Percentiles rank a stretch among this genome's conserved stretches.
Conservation (phyloP, 805 yeast species). For the Candida pseudoglaebosa region DNA sequence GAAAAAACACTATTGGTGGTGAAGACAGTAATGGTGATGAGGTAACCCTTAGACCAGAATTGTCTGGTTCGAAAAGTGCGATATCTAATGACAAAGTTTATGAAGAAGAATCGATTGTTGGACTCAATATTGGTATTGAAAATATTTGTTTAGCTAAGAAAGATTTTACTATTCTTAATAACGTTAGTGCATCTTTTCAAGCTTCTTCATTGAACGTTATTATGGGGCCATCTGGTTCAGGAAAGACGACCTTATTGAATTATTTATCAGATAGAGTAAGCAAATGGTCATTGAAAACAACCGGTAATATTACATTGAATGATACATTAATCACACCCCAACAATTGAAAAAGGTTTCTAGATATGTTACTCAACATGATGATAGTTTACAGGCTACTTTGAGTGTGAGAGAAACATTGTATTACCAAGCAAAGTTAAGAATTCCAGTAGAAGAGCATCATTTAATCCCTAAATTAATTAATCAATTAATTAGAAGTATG, state of each 20-base stretch:
- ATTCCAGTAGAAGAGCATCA: slow-evolving; percentile 40
- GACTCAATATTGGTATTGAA: slow-evolving; percentile 4
- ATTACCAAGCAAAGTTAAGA: slow-evolving; percentile 67
- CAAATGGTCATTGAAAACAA: slow-evolving; percentile 16
- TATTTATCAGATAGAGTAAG: slow-evolving; percentile 48
- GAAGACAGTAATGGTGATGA: slow-evolving; percentile 16
- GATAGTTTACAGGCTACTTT: slow-evolving; percentile 63
- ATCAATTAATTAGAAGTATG: slow-evolving; percentile 56
- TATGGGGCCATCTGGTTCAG: slow-evolving; percentile 47
- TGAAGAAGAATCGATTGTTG: background rate
- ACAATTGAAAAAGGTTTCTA: slow-evolving; percentile 40
- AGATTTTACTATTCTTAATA: slow-evolving; percentile 15
- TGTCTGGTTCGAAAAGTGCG: slow-evolving; percentile 1
- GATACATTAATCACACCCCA: slow-evolving; percentile 4
- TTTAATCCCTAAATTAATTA: slow-evolving; percentile 47
- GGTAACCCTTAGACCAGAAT: background rate
- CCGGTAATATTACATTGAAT: slow-evolving; percentile 16
- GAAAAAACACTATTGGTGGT: slow-evolving; percentile 28
- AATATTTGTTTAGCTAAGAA: slow-evolving; percentile 3
- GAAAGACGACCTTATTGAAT: slow-evolving; percentile 39
- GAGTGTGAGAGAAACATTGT: slow-evolving; percentile 74
- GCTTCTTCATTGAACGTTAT: slow-evolving; percentile 36
- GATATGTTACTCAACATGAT: slow-evolving; percentile 82
- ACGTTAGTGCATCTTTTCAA: slow-evolving; percentile 26
- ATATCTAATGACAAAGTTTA: background rate